phyloP scores from a whole-genome alignment of 768 basidiomycete species.

The Wakefieldia striispora region DNA sequence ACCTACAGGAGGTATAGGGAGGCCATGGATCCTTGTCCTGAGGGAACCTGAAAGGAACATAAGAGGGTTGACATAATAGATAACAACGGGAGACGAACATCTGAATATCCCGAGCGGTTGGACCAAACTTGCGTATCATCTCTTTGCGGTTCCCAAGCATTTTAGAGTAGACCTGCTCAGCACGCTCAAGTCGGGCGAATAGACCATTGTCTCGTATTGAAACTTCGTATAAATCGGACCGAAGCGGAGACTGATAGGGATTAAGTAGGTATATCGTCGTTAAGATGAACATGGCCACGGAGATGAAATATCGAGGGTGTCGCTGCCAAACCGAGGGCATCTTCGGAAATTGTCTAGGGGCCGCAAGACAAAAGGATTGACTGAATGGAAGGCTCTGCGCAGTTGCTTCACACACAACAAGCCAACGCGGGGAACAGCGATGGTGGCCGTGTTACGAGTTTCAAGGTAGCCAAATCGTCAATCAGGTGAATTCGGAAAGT shows the following conservation, averaged over 20 bases:
- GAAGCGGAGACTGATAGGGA: conserved; percentile 31
- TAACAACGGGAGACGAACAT: conserved; percentile 28
- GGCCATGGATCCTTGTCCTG: conserved; percentile 52
- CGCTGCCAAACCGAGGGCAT: conserved; percentile 38
- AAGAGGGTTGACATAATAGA: conserved; percentile 2
- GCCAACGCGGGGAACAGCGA: conserved; percentile 11
- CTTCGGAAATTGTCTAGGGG: conserved; percentile 5
- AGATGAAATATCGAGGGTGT: conserved; percentile 53
- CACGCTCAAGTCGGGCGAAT: conserved; percentile 38
- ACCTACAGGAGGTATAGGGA: conserved; percentile 56
- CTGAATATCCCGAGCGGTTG: conserved; percentile 44
- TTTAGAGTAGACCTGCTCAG: conserved; percentile 47
- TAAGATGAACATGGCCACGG: conserved; percentile 40
- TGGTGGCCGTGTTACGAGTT: conserved; percentile 13
- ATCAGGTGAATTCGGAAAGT: not conserved
- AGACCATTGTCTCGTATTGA: conserved; percentile 36
- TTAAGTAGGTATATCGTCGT: conserved; percentile 49
- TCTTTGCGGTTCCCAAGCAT: conserved; percentile 40
- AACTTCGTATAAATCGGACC: conserved; percentile 21
- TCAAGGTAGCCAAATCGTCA: conserved; percentile 1
- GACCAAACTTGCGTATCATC: conserved; percentile 55
- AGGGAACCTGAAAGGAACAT: conserved; percentile 44
- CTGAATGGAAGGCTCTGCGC: conserved; percentile 3
- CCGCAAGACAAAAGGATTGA: conserved; percentile 3
- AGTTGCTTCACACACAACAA: conserved; percentile 6